Percentiles rank a stretch among this genome's conserved stretches.
Evolutionary conservation across 2,329 filamentous ascomycete species (phyloP).

Genomic region (Colletotrichum truncatum): DNA sequence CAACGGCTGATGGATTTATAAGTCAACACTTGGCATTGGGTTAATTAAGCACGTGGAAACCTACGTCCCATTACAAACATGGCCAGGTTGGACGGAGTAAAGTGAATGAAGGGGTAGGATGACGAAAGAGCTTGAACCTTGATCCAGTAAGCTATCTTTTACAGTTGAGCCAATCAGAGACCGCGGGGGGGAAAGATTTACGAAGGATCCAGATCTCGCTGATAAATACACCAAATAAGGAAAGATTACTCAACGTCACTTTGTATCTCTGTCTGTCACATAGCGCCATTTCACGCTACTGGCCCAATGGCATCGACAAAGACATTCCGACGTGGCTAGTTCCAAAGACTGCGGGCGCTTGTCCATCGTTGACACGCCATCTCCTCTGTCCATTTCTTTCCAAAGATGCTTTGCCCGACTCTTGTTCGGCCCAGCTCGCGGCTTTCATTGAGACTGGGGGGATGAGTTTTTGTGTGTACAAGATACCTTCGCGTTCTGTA

Average conservation of each 20-base stretch:
- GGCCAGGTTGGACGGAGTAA: neutral
- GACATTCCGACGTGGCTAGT: neutral
- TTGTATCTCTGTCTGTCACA: no score
- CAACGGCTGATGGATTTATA: neutral
- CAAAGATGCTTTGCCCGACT: no score
- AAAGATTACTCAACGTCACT: no score
- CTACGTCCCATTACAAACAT: neutral
- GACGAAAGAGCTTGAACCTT: neutral
- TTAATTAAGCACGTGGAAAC: neutral
- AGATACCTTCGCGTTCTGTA: neutral
- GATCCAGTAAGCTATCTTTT: neutral
- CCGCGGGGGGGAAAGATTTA: neutral
- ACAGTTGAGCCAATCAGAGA: neutral
- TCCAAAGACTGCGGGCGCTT: slow-evolving; percentile 3
- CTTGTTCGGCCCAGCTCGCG: no score
- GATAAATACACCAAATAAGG: slow-evolving; percentile 27
- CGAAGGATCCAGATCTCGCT: slow-evolving; percentile 10
- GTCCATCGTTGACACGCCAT: slow-evolving; percentile 7
- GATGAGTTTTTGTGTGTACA: no score
- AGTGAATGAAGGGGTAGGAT: neutral
- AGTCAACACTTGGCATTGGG: no score
- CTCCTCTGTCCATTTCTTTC: no score
- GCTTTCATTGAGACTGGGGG: no score
- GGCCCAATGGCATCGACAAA: neutral
- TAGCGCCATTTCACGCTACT: neutral